A percentile compares a stretch with the other conserved stretches of the same genome.
Conservation (phyloP, 345 rosid species). For the Acer yangbiense region DNA sequence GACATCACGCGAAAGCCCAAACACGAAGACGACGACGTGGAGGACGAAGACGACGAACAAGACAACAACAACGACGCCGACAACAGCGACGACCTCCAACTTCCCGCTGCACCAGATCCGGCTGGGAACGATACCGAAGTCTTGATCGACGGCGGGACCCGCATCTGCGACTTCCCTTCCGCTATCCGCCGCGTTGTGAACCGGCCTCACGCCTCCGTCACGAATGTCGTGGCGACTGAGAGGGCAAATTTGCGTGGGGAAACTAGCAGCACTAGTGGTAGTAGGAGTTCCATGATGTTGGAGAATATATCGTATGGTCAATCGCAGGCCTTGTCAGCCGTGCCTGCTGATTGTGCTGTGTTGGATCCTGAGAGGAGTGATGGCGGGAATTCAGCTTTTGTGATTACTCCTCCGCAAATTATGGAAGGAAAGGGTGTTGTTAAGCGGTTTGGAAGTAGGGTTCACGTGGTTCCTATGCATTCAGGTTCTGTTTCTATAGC, state of each 20-base stretch:
- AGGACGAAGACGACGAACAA: slow-evolving; percentile 45
- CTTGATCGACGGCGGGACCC: slow-evolving; percentile 53
- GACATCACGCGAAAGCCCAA: slow-evolving; percentile 58
- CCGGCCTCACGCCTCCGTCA: slow-evolving; percentile 72
- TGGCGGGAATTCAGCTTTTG: slow-evolving; percentile 45
- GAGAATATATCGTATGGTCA: slow-evolving; percentile 72
- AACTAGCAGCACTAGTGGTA: slow-evolving; percentile 37
- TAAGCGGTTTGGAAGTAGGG: slow-evolving; percentile 69
- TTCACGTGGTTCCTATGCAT: slow-evolving; percentile 90
- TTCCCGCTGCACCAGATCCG: slow-evolving; percentile 45
- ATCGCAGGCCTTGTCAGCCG: slow-evolving; percentile 76
- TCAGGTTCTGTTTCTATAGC: slow-evolving; percentile 53
- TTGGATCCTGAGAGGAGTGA: slow-evolving; percentile 60
- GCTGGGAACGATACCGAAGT: slow-evolving; percentile 56
- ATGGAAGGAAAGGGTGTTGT: slow-evolving; percentile 90
- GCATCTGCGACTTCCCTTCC: slow-evolving; percentile 71
- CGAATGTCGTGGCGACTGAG: slow-evolving; percentile 63
- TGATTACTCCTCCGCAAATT: slow-evolving; percentile 68
- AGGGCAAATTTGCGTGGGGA: slow-evolving; percentile 61
- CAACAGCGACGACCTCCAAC: slow-evolving; percentile 42
- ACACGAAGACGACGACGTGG: slow-evolving; percentile 56
- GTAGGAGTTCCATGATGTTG: slow-evolving; percentile 41
- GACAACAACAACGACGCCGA: slow-evolving; percentile 43
- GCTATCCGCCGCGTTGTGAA: slow-evolving; percentile 64
- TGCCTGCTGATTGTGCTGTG: slow-evolving; percentile 54